Conservation (phyloP, 495 filamentous ascomycete genomes). For the Trichoderma reesei region DNA sequence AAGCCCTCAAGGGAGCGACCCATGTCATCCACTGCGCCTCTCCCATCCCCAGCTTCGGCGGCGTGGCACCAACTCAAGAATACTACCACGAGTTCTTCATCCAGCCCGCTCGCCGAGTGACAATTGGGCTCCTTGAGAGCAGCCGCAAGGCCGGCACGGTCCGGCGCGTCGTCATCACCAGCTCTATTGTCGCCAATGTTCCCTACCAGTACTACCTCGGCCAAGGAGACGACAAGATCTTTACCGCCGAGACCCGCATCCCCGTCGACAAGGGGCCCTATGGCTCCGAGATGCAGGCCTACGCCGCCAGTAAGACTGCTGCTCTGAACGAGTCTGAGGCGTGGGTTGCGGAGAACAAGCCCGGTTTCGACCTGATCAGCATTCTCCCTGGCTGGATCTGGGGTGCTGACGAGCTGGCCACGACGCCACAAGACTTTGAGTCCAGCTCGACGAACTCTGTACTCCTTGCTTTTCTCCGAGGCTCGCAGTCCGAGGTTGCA, state of each 20-base stretch:
- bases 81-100: constrained; percentile 53
- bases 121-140: constrained; percentile 60
- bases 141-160: constrained; percentile 51
- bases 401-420: constrained; percentile 31
- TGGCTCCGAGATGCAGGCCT: constrained; percentile 26
- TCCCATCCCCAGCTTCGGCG: constrained; percentile 17
- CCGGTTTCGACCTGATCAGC: constrained; percentile 12
- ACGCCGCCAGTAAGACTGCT: constrained; percentile 32
- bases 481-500: not conserved
- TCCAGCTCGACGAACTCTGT: constrained; percentile 25
- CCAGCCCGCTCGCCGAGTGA: constrained; percentile 64
- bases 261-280: constrained; percentile 26
- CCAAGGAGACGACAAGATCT: constrained; percentile 19
- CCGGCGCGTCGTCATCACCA: constrained; percentile 52
- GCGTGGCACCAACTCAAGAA: not conserved
- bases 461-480: constrained; percentile 27
- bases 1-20: constrained; percentile 29
- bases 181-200: constrained; percentile 28
- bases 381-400: constrained; percentile 17
- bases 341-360: constrained; percentile 31
- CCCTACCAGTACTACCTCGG: not conserved
- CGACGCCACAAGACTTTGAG: constrained; percentile 22
- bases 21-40: constrained; percentile 38
- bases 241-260: constrained; percentile 14
- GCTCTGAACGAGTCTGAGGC: constrained; percentile 33